Conservation (phyloP, 805 yeast species). For the Komagataella mondaviorum region DNA sequence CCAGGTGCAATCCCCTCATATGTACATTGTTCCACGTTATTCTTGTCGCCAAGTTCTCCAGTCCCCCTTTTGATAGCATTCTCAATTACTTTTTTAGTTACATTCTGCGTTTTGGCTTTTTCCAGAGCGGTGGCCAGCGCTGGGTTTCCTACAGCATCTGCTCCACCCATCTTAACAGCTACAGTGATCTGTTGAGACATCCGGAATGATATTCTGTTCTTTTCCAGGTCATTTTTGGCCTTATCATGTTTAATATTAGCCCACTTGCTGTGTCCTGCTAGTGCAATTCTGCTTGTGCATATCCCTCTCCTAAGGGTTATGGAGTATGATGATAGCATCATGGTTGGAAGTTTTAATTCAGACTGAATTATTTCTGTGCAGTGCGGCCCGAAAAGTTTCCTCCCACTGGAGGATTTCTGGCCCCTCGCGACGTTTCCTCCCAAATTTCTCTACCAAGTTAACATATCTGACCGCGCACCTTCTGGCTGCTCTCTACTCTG, state of each 20-base stretch:
- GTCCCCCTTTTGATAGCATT: constrained; percentile 77
- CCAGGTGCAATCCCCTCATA: constrained; percentile 93
- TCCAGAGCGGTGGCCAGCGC: constrained; percentile 63
- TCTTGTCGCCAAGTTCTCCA: constrained; percentile 42
- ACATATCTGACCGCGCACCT: not conserved
- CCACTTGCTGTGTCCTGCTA: constrained; percentile 94
- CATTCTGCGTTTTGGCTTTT: constrained; percentile 60
- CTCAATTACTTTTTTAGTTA: constrained; percentile 77
- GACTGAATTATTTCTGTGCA: not conserved
- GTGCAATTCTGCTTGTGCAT: constrained; percentile 6
- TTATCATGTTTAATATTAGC: constrained; percentile 88
- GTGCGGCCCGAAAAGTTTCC: not conserved
- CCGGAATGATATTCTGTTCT: constrained; percentile 54
- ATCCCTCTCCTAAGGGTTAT: not conserved
- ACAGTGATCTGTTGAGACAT: constrained; percentile 63
- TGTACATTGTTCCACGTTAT: constrained; percentile 35
- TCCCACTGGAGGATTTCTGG: not conserved
- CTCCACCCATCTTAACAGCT: constrained; percentile 64
- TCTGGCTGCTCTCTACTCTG: not conserved
- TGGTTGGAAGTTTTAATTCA: not conserved
- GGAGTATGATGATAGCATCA: not conserved
- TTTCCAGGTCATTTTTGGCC: constrained; percentile 80
- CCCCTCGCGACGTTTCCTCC: constrained; percentile 7
- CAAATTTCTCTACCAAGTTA: not conserved
- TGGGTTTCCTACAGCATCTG: constrained; percentile 46